A percentile compares a stretch with the other conserved stretches of the same genome.
These are phyloP conservation scores for Sergeia podlipaevii DNA, from an alignment of 208 protist genomes.

Conservation along the genomic window DNA sequence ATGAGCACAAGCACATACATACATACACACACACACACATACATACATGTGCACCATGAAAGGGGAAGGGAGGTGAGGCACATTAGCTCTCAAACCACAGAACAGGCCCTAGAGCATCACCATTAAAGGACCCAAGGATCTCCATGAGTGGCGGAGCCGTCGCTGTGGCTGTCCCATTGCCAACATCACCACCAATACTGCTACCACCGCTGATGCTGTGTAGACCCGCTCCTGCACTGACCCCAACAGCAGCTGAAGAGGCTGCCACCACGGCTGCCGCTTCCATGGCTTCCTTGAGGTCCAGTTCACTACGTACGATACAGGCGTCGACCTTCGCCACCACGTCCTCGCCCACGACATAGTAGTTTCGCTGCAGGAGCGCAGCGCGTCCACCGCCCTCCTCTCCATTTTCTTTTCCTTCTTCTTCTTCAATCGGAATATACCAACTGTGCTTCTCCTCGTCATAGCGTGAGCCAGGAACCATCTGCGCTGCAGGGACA, in stretches of 20 bases:
- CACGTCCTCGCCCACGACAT: constrained; percentile 61
- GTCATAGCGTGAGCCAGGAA: constrained; percentile 49
- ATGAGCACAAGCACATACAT: no score
- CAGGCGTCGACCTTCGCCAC: constrained; percentile 51
- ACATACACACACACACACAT: constrained; percentile 14
- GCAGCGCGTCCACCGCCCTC: neutral
- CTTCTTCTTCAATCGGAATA: constrained; percentile 72
- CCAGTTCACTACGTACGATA: constrained; percentile 27
- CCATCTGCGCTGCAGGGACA: constrained; percentile 48
- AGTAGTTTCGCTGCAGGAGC: constrained; percentile 38
- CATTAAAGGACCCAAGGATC: constrained; percentile 59
- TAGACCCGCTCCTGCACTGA: neutral
- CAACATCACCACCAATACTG: no score
- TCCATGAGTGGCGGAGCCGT: constrained; percentile 45
- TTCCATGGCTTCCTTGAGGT: neutral
- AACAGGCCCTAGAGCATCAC: constrained; percentile 65
- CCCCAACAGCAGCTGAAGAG: neutral
- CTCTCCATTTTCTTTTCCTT: constrained; percentile 6
- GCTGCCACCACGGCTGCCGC: neutral
- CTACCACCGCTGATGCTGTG: no score
- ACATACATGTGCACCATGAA: neutral
- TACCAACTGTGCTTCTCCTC: constrained; percentile 35
- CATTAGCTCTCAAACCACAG: constrained; percentile 60
- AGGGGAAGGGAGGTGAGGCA: no score
- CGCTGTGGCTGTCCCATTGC: no score